Base-by-base conservation (phyloP, 768 basidiomycete genomes). In the Dictyophora rubrovolvata region DNA sequence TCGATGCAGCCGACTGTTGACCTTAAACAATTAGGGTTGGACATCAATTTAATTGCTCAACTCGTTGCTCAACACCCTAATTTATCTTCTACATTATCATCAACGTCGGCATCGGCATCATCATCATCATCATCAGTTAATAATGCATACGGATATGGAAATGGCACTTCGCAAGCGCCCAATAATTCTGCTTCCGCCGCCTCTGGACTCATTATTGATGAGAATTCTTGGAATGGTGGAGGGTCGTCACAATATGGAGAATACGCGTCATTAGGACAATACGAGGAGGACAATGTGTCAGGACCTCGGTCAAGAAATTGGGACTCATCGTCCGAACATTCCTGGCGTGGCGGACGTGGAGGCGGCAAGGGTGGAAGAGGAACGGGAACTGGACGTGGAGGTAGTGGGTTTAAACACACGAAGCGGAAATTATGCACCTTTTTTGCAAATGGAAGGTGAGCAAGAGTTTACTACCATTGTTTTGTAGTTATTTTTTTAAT, bases 391-490 rank as follows among this genome's bases (percentile, higher is more conserved):
- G 76, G 81, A 60, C 68, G 72, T 56, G 79, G 77, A 46, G 80
- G 80, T 48, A 79, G 78, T 61, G 83, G 80, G 64, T 81, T 77
- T 85, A 86, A 79, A 85, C 79, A 79, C 73, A 87, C 76, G 81
- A 89, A 84, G 83, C 82, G 85, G 84, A 84, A 81, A 84, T 84
- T 86, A 74, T 91, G 89, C 86, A 86, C 78, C 80, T 91, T 90
- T 78, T 90, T 84, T 81, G 81, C 82, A 76, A 80, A 83, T 82
- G 89, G 88, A 88, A 90, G 88, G 89, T 86, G 84, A 90, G 89
- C 86, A 81, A 78, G 70, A 69, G 42, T 48, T 48, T 59, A 42
- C 12, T 42, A 42, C 12, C 4, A 42, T 42, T 14, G 12, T 42
- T 12, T 42, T n/a, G 14, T n/a, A n/a, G 14, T 37, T n/a, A 42